These are phyloP conservation scores for Rehmannia glutinosa DNA, from an alignment of 257 asterid species.

Conservation along the genomic window DNA sequence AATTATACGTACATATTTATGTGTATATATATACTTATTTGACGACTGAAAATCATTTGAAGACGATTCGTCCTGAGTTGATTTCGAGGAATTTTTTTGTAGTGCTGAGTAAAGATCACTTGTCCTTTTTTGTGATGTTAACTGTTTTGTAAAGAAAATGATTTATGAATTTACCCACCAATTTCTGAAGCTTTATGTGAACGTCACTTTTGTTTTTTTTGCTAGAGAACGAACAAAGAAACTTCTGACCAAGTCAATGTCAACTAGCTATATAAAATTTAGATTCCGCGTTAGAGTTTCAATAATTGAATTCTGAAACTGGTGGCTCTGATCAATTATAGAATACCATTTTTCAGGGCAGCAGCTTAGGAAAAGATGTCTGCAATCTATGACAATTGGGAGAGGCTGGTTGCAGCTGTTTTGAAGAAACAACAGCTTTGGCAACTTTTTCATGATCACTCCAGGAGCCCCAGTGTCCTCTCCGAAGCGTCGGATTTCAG, in stretches of 20 bases:
- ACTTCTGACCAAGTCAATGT: neutral
- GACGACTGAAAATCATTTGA: too few relatives aligned
- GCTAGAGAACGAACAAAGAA: neutral
- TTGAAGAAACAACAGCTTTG: constrained; percentile 20
- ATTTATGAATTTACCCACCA: too few relatives aligned
- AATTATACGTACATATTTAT: too few relatives aligned
- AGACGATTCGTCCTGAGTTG: neutral
- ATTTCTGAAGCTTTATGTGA: neutral
- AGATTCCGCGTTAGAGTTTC: neutral
- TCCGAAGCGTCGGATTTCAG: constrained; percentile 15
- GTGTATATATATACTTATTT: too few relatives aligned
- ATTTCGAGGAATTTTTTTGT: neutral
- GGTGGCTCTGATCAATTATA: neutral
- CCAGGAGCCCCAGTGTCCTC: constrained; percentile 25
- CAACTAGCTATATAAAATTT: neutral
- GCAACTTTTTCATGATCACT: constrained; percentile 21
- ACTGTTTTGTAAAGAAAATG: too few relatives aligned
- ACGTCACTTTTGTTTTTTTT: neutral
- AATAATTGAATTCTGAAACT: neutral
- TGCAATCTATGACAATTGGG: constrained; percentile 25
- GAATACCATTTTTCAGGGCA: neutral
- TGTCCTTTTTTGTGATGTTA: neutral
- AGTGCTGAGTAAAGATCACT: neutral
- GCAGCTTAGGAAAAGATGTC: constrained; percentile 9
- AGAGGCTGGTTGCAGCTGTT: constrained; percentile 23